Base-by-base conservation (phyloP, 306 rosid genomes). In the Cicer chorassanicum region DNA sequence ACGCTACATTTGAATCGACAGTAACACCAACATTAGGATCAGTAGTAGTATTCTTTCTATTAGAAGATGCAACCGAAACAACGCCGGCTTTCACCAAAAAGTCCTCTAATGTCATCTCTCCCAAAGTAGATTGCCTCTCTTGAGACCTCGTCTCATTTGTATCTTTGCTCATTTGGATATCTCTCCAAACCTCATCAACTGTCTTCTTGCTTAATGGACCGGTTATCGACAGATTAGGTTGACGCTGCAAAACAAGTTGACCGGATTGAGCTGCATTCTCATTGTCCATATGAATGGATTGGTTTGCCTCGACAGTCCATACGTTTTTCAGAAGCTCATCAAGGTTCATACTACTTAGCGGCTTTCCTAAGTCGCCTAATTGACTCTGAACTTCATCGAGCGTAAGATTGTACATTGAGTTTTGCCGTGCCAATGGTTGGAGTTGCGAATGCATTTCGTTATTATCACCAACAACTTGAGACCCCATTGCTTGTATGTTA, bases 91-190 rank as follows among this genome's bases (percentile, higher is more conserved):
- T 86, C 72, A 87, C 96, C 86, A 94, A 87, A 89, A 94, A 94
- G 81, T 91, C 97, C 80, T 91, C 98, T 65, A 94, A 88, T 8
- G 98, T 94, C 97, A 94, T 91, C 91, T 94, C 98, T 41, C 98
- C 98, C 70, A 91, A 73, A 53, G 97, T 91, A 40, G 89, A 85
- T 9, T 84, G 96, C 63, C 91, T 83, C 54, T 86, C 97, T 45
- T 73, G 90, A 19, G 87, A 66, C 51, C 78, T 87, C 89, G 79
- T 83, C 76, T 85, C 87, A 68, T 76, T 82, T 0, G 38, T 63
- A 43, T 75, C 78, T 82, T 91, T 91, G 65, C 80, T 75, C 80
- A 87, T 93, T 55, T 89, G 98, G 80, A 94, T 94, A 70, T 94
- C 97, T 78, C 83, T 86, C 98, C 98, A 94, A 68, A 94, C 98